Conservation (phyloP, 192 early-diverging fungal genomes). For the Gaertneriomyces semiglobifer region DNA sequence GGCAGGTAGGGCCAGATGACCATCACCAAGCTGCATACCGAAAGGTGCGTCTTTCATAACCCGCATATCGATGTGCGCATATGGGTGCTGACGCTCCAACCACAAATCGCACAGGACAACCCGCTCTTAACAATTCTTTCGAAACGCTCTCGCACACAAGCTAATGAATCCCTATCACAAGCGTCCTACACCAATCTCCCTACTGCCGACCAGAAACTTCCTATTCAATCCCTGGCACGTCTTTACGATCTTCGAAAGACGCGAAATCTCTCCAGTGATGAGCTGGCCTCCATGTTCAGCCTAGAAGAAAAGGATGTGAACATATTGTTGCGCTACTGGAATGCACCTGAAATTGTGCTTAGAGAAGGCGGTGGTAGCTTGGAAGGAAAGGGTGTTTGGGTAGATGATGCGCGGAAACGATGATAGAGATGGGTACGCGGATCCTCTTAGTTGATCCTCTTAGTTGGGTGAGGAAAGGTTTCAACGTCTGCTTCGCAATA, state of each 20-base stretch:
- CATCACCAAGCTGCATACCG: not conserved
- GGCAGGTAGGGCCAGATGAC: constrained; percentile 7
- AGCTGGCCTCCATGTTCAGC: constrained; percentile 9
- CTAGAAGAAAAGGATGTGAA: constrained; percentile 5
- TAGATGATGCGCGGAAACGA: constrained; percentile 8
- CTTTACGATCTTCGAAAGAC: too few relatives aligned
- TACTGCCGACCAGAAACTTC: too few relatives aligned
- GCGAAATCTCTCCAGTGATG: too few relatives aligned
- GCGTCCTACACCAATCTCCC: too few relatives aligned
- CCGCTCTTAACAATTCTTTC: not conserved
- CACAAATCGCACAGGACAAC: not conserved
- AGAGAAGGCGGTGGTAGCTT: constrained; percentile 10
- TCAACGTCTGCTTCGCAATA: too few relatives aligned
- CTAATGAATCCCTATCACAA: not conserved
- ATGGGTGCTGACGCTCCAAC: not conserved
- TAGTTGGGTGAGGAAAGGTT: too few relatives aligned
- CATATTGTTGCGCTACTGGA: constrained; percentile 13
- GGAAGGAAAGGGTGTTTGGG: constrained; percentile 19
- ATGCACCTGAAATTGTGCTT: constrained; percentile 13
- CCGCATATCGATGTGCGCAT: not conserved
- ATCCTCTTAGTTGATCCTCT: too few relatives aligned
- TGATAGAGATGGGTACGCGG: too few relatives aligned
- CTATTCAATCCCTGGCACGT: too few relatives aligned
- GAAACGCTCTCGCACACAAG: not conserved
- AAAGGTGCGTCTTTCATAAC: constrained; percentile 6